These are phyloP conservation scores for Sarcodon sp. DNA, from an alignment of 768 basidiomycete genomes.

Conservation along the genomic window DNA sequence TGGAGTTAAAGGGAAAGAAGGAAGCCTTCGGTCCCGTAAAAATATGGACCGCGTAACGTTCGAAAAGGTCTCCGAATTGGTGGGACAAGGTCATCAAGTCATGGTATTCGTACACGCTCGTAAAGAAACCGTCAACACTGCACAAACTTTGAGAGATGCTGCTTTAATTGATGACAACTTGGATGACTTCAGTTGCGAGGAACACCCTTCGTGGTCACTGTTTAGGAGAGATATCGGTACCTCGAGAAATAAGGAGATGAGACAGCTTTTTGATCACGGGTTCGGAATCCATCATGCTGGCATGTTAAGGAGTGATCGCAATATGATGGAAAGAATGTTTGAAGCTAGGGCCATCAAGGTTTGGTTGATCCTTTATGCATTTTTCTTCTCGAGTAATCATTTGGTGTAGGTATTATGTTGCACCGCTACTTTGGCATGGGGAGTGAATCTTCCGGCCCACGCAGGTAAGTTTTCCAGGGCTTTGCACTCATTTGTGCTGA, in stretches of 20 bases:
- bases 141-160: constrained; percentile 66
- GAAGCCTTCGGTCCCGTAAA: constrained; percentile 56
- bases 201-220: constrained; percentile 64
- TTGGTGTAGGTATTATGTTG: constrained; percentile 78
- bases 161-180: constrained; percentile 55
- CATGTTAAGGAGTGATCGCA: constrained; percentile 89
- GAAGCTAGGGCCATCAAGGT: constrained; percentile 88
- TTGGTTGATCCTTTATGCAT: not conserved
- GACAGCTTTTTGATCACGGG: constrained; percentile 78
- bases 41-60: constrained; percentile 85
- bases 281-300: constrained; percentile 99
- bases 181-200: constrained; percentile 72
- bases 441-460: constrained; percentile 96
- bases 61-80: constrained; percentile 81
- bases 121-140: constrained; percentile 95
- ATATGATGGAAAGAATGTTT: constrained; percentile 92
- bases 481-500: constrained; percentile 1
- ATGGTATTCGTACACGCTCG: constrained; percentile 99
- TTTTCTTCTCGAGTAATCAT: not conserved
- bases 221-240: constrained; percentile 70
- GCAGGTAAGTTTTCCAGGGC: constrained; percentile 43
- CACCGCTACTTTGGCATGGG: constrained; percentile 98
- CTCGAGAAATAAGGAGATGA: constrained; percentile 95
- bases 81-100: constrained; percentile 89
- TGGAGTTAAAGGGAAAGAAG: constrained; percentile 82